These are phyloP conservation scores for Dictyostelium citrinum DNA, from an alignment of 78 protist species.

Conservation along the genomic window DNA sequence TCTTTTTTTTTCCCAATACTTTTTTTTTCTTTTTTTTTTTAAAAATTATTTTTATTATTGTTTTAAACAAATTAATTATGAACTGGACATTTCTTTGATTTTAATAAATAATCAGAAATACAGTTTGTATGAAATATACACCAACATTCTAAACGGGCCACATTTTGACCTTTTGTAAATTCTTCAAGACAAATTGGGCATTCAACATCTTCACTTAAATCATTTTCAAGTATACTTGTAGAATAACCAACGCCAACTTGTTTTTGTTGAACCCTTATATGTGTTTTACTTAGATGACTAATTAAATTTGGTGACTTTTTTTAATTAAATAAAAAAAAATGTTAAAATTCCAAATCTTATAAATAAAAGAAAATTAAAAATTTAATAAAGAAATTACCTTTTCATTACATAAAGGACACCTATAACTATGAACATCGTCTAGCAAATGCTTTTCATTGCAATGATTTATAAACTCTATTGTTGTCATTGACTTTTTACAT, in stretches of 20 bases:
- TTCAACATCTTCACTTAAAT: constrained; percentile 36
- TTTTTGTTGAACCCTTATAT: constrained; percentile 24
- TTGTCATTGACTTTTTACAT: constrained; percentile 12
- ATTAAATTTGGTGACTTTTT: constrained; percentile 20
- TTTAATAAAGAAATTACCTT: neutral
- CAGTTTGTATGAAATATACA: constrained; percentile 60
- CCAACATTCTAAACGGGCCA: constrained; percentile 69
- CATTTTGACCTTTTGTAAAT: constrained; percentile 28
- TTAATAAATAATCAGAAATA: neutral
- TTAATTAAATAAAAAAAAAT: too few relatives aligned
- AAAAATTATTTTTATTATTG: neutral
- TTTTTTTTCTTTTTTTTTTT: neutral
- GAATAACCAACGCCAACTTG: constrained; percentile 69
- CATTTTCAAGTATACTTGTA: constrained; percentile 23
- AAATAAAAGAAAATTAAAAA: neutral
- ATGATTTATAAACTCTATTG: constrained; percentile 53
- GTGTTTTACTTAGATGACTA: constrained; percentile 62
- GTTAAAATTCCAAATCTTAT: neutral
- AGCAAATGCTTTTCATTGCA: constrained; percentile 62
- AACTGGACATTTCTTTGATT: constrained; percentile 53
- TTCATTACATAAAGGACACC: constrained; percentile 52
- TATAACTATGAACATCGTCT: constrained; percentile 11
- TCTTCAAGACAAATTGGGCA: constrained; percentile 74
- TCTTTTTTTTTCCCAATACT: neutral
- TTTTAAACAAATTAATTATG: constrained; percentile 19